A percentile compares a stretch with the other conserved stretches of the same genome.
These are phyloP conservation scores for Sporisorium iseilematis-ciliati DNA, from an alignment of 1,284 basidiomycete genomes.

Conservation along the genomic window DNA sequence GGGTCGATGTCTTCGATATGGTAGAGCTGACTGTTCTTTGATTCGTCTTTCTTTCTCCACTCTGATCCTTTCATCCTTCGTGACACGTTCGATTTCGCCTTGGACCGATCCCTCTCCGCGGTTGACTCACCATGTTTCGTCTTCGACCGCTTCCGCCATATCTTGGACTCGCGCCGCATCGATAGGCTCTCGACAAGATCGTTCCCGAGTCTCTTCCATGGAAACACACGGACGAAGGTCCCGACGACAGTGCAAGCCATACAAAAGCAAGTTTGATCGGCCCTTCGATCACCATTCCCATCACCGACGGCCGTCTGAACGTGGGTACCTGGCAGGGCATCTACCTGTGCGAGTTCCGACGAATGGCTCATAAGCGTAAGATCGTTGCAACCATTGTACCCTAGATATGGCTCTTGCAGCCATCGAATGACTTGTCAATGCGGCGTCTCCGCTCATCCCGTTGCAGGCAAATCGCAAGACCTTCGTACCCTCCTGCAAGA, in stretches of 20 bases:
- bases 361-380: conserved; percentile 76
- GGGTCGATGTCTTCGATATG: too few species aligned
- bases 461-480: too few species aligned
- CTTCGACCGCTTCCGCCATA: not conserved
- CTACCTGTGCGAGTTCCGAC: conserved; percentile 84
- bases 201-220: conserved; percentile 89
- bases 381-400: conserved; percentile 85
- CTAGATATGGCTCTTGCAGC: conserved; percentile 7
- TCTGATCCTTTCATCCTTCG: not conserved
- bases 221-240: conserved; percentile 86
- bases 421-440: not conserved
- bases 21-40: not conserved
- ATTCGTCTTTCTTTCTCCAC: not conserved
- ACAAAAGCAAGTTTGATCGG: conserved; percentile 88
- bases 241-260: conserved; percentile 75
- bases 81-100: too few species aligned
- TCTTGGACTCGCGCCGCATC: not conserved
- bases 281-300: conserved; percentile 83
- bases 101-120: too few species aligned
- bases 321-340: conserved; percentile 91
- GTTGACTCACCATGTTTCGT: not conserved
- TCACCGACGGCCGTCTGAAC: conserved; percentile 83
- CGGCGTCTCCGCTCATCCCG: not conserved
- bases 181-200: conserved; percentile 75
- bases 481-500: not conserved